Percentiles rank a stretch among this genome's conserved stretches.
Conservation (phyloP, 352 stramenopile genomes). For the Pythium vanterpoolii region DNA sequence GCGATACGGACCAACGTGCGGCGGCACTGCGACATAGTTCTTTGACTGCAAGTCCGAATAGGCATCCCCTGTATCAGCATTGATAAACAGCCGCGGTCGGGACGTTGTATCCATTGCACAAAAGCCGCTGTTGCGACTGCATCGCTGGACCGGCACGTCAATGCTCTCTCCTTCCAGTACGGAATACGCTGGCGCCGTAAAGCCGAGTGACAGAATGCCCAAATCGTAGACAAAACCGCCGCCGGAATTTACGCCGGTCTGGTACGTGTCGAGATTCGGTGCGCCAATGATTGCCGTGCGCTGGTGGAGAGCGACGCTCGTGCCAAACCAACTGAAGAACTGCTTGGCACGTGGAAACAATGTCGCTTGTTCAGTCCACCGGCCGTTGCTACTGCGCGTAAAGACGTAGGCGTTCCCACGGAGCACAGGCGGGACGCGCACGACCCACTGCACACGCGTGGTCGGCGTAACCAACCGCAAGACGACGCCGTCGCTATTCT, state of each 20-base stretch:
- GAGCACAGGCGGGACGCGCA: constrained; percentile 50
- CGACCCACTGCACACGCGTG: constrained; percentile 39
- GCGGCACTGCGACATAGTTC: constrained; percentile 47
- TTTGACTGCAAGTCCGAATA: constrained; percentile 49
- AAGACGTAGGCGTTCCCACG: constrained; percentile 69
- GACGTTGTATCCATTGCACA: constrained; percentile 59
- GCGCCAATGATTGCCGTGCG: constrained; percentile 87
- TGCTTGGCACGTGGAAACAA: constrained; percentile 91
- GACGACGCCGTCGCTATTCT: constrained; percentile 10
- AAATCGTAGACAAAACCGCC: constrained; percentile 92
- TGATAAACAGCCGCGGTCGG: constrained; percentile 50
- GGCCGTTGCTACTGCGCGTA: constrained; percentile 38
- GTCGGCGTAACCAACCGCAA: background rate
- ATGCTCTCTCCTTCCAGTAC: constrained; percentile 86
- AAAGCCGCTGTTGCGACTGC: constrained; percentile 41
- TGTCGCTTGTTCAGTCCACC: constrained; percentile 91
- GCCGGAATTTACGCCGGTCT: constrained; percentile 88
- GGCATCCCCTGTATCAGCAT: constrained; percentile 73
- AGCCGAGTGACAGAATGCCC: constrained; percentile 84
- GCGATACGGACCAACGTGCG: constrained; percentile 51
- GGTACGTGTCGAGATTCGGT: constrained; percentile 90
- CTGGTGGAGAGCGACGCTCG: constrained; percentile 75
- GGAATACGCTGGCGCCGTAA: constrained; percentile 64
- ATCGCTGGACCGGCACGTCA: constrained; percentile 71
- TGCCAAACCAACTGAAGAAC: constrained; percentile 86